Evolutionary conservation across 495 filamentous ascomycete species (phyloP).

Genomic region (Glarea lozoyensis): DNA sequence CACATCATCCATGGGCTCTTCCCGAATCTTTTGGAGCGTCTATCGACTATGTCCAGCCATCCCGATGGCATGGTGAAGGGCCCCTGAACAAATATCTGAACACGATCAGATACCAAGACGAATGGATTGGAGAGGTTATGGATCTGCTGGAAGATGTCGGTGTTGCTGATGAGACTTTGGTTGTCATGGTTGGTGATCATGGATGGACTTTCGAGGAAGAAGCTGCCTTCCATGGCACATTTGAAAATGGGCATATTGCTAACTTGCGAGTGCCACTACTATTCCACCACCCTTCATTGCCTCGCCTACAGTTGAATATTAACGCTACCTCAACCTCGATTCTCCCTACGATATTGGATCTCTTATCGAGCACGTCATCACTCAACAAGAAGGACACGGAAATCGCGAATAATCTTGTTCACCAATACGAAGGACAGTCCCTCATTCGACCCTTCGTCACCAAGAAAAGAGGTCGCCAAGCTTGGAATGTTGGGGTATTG

Average conservation of each 20-base stretch:
- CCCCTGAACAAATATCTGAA: slow-evolving; percentile 34
- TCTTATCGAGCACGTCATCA: slow-evolving; percentile 36
- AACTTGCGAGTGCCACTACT: slow-evolving; percentile 44
- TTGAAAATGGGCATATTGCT: slow-evolving; percentile 40
- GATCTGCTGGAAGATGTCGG: slow-evolving; percentile 36
- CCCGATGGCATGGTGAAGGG: slow-evolving; percentile 16
- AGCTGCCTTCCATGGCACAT: slow-evolving; percentile 34
- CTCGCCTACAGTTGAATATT: slow-evolving; percentile 31
- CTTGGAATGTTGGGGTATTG: slow-evolving; percentile 37
- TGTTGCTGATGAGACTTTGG: slow-evolving; percentile 38
- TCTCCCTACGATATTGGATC: slow-evolving; percentile 40
- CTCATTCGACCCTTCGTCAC: slow-evolving; percentile 32
- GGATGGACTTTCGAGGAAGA: slow-evolving; percentile 37
- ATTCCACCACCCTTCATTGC: slow-evolving; percentile 37
- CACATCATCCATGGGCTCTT: slow-evolving; percentile 35
- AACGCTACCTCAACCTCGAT: slow-evolving; percentile 38
- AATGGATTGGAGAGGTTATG: slow-evolving; percentile 36
- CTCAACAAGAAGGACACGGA: slow-evolving; percentile 24
- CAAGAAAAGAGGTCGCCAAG: slow-evolving; percentile 26
- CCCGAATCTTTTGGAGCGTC: slow-evolving; percentile 28
- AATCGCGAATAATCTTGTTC: slow-evolving; percentile 29
- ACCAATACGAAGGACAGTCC: slow-evolving; percentile 39
- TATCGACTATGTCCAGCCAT: slow-evolving; percentile 27
- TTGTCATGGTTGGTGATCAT: slow-evolving; percentile 41
- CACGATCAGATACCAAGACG: slow-evolving; percentile 32